These are phyloP conservation scores for Suillus luteus DNA, from an alignment of 768 basidiomycete genomes.

Conservation along the genomic window DNA sequence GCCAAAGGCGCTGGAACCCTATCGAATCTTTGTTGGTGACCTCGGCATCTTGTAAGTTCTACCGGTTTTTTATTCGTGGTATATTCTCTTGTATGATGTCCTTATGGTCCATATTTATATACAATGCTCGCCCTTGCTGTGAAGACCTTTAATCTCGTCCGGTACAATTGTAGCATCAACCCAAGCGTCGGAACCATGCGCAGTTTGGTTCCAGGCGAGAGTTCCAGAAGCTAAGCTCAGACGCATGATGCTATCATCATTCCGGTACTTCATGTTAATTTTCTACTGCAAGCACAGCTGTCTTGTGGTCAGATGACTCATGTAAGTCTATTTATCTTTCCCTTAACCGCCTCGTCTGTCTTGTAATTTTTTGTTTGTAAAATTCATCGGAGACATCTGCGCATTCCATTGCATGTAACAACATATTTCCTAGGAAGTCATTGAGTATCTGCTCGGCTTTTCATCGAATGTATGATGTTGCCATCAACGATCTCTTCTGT, in stretches of 20 bases:
- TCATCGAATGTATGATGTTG: background rate
- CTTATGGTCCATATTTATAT: background rate
- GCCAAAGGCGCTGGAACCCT: background rate
- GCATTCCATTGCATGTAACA: background rate
- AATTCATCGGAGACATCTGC: background rate
- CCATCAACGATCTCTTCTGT: background rate
- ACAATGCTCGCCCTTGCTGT: background rate
- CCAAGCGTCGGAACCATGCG: slow-evolving; percentile 42
- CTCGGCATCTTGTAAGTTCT: background rate
- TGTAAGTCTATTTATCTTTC: background rate
- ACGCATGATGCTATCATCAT: slow-evolving; percentile 6
- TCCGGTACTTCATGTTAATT: background rate
- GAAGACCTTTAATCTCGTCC: background rate
- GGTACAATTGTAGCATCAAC: background rate
- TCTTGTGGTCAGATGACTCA: background rate
- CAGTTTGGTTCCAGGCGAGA: slow-evolving; percentile 52
- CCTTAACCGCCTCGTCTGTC: background rate
- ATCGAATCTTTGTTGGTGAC: background rate
- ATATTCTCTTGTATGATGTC: background rate
- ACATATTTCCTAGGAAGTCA: background rate
- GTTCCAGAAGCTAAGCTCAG: slow-evolving; percentile 17
- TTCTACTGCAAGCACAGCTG: too few relatives aligned
- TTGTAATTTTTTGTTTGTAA: background rate
- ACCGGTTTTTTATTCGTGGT: background rate
- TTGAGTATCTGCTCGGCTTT: background rate